Base-by-base conservation (phyloP, 2,329 filamentous ascomycete genomes). In the Exophiala sideris region DNA sequence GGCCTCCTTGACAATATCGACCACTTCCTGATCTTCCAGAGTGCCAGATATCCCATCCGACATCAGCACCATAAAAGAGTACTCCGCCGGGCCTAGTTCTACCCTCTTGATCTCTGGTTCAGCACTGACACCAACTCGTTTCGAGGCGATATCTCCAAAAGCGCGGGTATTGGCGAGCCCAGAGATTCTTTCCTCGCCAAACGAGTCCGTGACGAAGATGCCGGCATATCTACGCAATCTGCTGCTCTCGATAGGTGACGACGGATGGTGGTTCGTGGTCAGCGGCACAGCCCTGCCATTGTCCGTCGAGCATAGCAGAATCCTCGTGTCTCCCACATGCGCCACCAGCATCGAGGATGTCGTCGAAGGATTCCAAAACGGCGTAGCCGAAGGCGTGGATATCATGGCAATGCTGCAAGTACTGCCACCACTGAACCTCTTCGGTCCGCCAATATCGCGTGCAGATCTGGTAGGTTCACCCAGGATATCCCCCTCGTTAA, bases 161-260 rank as follows among this genome's bases (percentile, higher is more conserved):
- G 94, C 82, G 29, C 94, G 88, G 32, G 89, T 95, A 73, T 99
- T 99, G 63, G 94, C 94, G 0, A 99, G 80, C 0, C 94, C 92
- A 11, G 86, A 86, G 71, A 99, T 94, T 63, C 94, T 90, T 73
- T 97, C 91, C 73, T 99, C 94, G 67, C 94, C 94, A 70, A 99
- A 99, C 33, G 89, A 95, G 73, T 99, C 94, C 0, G 92, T 94
- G 14, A 96, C 87, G 68, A 97, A 92, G 2, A 87, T 86, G 29
- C 88, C 83, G 1, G 91, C 88, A 68, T 91, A 97, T 45, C 91
- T 86, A 41, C 91, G 87, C 20, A 99, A 80, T 6, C 94, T 84
- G 39, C 84, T 85, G 8, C 87, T 86, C 75, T 99, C 94, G 51
- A 85, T 79, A 0, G 94, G 94, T 3, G 88, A 84, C n/a, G 85